Evolutionary conservation across 306 rosid genomes (phyloP).

Genomic region (Benincasa hispida): DNA sequence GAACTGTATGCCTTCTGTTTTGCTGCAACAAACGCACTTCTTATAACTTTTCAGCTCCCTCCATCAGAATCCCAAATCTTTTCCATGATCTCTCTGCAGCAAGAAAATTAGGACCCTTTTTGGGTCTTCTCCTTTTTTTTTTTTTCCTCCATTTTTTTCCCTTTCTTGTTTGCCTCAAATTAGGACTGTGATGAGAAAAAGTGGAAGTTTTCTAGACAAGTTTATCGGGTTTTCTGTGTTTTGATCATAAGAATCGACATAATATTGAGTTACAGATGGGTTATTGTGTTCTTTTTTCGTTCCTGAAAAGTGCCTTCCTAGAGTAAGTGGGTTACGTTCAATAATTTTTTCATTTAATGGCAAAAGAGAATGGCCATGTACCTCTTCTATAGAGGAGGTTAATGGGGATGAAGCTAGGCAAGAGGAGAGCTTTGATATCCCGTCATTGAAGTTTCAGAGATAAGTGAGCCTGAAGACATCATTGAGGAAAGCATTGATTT

Average conservation of each 20-base stretch:
- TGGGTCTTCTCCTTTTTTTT: neutral
- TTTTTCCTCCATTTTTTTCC: neutral
- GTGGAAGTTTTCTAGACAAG: neutral
- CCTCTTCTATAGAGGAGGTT: neutral
- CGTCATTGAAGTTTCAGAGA: neutral
- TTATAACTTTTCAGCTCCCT: neutral
- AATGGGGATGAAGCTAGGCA: neutral
- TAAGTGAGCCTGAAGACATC: neutral
- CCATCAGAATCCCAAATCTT: neutral
- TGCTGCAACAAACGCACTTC: constrained; percentile 1
- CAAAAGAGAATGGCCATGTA: neutral
- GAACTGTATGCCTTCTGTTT: neutral
- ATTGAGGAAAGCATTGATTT: constrained; percentile 8
- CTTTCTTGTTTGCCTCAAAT: neutral
- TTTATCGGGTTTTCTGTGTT: neutral
- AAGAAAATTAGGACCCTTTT: neutral
- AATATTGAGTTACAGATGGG: neutral
- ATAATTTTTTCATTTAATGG: neutral
- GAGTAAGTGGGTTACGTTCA: neutral
- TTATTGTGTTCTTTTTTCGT: neutral
- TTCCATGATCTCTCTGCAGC: neutral
- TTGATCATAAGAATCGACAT: neutral
- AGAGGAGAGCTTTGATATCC: neutral
- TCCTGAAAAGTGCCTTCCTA: neutral
- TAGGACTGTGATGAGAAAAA: neutral